These are phyloP conservation scores for Spathaspora sp. DNA, from an alignment of 1,139 yeast genomes.

Conservation along the genomic window DNA sequence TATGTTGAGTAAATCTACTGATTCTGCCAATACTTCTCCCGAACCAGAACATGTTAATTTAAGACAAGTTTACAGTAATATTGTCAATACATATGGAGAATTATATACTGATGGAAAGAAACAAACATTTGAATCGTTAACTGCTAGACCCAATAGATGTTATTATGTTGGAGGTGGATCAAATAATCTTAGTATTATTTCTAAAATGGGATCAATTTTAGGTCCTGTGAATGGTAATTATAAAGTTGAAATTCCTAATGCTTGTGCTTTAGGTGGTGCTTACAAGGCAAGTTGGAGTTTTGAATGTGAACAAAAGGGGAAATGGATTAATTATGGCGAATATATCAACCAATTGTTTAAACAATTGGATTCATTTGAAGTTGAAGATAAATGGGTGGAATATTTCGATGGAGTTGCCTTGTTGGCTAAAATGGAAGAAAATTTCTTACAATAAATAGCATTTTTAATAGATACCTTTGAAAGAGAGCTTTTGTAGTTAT, in stretches of 20 bases:
- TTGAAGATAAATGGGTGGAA: constrained; percentile 45
- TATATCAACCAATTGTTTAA: constrained; percentile 46
- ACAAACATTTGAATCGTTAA: constrained; percentile 42
- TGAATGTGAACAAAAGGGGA: constrained; percentile 32
- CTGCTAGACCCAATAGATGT: constrained; percentile 64
- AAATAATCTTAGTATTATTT: constrained; percentile 64
- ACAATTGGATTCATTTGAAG: constrained; percentile 46
- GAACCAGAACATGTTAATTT: constrained; percentile 14
- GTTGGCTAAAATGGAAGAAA: constrained; percentile 48
- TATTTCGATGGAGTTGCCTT: constrained; percentile 53
- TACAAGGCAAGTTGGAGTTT: constrained; percentile 78
- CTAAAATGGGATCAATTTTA: constrained; percentile 67
- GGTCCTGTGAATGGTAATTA: constrained; percentile 65
- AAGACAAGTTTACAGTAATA: constrained; percentile 22
- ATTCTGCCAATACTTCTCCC: constrained; percentile 15
- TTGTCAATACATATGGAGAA: constrained; percentile 37
- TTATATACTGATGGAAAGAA: constrained; percentile 51
- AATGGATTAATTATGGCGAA: constrained; percentile 41
- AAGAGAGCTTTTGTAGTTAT: no score
- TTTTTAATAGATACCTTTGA: not conserved
- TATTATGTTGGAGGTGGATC: constrained; percentile 91
- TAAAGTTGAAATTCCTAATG: constrained; percentile 77
- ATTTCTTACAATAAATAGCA: constrained; percentile 16
- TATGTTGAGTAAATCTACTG: constrained; percentile 38
- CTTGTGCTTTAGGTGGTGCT: constrained; percentile 96